A percentile compares a stretch with the other conserved stretches of the same genome.
Evolutionary conservation across 2,329 filamentous ascomycete genomes (phyloP).

Genomic region (Pseudocercospora eumusae): DNA sequence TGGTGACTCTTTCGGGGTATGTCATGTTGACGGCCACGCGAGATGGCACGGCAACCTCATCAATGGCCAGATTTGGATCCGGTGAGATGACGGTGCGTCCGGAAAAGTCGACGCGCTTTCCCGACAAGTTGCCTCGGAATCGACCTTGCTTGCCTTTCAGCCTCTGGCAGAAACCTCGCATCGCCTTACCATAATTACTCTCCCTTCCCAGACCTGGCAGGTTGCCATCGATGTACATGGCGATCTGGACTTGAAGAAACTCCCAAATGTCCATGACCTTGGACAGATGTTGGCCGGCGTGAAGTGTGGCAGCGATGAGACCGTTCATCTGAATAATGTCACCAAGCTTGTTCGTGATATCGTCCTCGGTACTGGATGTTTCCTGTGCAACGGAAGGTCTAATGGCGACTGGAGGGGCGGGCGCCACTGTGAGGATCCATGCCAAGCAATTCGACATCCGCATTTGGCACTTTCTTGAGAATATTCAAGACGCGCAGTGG

Average conservation of each 20-base stretch:
- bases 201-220: conserved; percentile 83
- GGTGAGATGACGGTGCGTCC: conserved; percentile 96
- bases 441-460: conserved; percentile 88
- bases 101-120: conserved; percentile 98
- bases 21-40: conserved; percentile 96
- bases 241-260: conserved; percentile 89
- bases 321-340: conserved; percentile 94
- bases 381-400: conserved; percentile 93
- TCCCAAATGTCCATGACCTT: conserved; percentile 99
- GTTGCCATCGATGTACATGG: conserved; percentile 97
- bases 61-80: conserved; percentile 89
- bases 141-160: conserved; percentile 96
- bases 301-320: conserved; percentile 77
- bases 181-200: conserved; percentile 80
- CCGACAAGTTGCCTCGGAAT: conserved; percentile 93
- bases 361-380: conserved; percentile 89
- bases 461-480: conserved; percentile 81
- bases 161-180: conserved; percentile 90
- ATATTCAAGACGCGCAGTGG: conserved; percentile 85
- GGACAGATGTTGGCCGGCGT: conserved; percentile 79
- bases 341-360: conserved; percentile 93
- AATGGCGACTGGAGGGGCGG: conserved; percentile 88
- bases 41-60: conserved; percentile 88
- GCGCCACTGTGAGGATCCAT: conserved; percentile 78
- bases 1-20: conserved; percentile 84